phyloP scores from a whole-genome alignment of 768 basidiomycete species.

The Baorangia bicolor region DNA sequence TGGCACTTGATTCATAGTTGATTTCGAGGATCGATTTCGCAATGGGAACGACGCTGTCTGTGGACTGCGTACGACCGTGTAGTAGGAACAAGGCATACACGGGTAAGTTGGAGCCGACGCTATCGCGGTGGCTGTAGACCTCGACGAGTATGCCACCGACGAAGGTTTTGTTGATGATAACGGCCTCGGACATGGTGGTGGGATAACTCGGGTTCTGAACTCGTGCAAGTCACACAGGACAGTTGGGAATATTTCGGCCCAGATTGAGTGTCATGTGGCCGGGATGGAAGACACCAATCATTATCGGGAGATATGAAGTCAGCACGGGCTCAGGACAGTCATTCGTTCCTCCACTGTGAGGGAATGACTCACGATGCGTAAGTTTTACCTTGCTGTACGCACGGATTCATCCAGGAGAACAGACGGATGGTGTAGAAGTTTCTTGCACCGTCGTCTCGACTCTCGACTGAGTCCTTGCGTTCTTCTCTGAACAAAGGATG shows the following conservation, averaged over 20 bases:
- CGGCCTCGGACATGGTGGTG: slow-evolving; percentile 18
- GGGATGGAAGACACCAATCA: not conserved
- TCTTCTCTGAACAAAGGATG: not conserved
- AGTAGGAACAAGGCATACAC: slow-evolving; percentile 29
- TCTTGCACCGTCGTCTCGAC: not conserved
- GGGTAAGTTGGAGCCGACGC: slow-evolving; percentile 17
- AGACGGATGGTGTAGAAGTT: not conserved
- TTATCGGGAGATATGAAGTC: too few species aligned
- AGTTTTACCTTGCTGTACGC: not conserved
- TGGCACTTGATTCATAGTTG: slow-evolving; percentile 9
- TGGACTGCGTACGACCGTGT: slow-evolving; percentile 25
- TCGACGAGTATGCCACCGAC: slow-evolving; percentile 30
- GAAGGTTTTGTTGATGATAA: slow-evolving; percentile 10
- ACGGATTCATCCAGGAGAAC: too few species aligned
- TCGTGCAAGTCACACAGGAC: not conserved
- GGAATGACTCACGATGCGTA: not conserved
- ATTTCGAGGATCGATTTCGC: slow-evolving; percentile 25
- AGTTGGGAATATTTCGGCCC: not conserved
- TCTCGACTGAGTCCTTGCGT: not conserved
- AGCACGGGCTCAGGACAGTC: too few species aligned
- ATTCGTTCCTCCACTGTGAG: not conserved
- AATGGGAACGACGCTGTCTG: slow-evolving; percentile 9
- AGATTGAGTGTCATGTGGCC: not conserved
- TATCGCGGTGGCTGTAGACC: slow-evolving; percentile 22
- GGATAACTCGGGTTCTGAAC: not conserved